Percentiles rank a stretch among this genome's conserved stretches.
Evolutionary conservation across 1,139 yeast genomes (phyloP).

Genomic region (Petasospora fabianii): DNA sequence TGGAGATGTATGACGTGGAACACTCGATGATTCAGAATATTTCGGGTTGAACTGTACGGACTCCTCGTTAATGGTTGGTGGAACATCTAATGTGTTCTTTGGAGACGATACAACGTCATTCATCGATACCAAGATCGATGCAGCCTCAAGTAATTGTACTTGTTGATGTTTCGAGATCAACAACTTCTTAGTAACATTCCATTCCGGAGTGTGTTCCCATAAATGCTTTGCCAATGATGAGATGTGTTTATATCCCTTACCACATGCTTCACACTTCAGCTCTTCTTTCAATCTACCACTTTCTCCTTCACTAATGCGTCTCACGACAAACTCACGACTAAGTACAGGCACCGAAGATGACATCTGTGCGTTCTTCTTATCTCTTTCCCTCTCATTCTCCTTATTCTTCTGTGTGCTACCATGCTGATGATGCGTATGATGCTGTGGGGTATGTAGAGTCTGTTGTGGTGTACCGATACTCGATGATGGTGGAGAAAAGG

Average conservation of each 20-base stretch:
- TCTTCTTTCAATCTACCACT: slow-evolving; percentile 80
- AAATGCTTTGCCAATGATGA: slow-evolving; percentile 72
- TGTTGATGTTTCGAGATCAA: slow-evolving; percentile 88
- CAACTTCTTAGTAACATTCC: slow-evolving; percentile 80
- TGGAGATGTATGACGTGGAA: slow-evolving; percentile 10
- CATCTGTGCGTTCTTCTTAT: slow-evolving; percentile 13
- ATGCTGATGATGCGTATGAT: slow-evolving; percentile 5
- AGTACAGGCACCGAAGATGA: slow-evolving; percentile 44
- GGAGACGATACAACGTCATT: slow-evolving; percentile 40
- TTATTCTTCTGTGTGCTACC: slow-evolving; percentile 1
- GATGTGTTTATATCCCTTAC: slow-evolving; percentile 84
- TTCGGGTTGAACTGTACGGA: slow-evolving; percentile 7
- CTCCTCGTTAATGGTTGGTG: slow-evolving; percentile 7
- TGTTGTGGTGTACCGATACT: neutral
- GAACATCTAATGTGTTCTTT: slow-evolving; percentile 4
- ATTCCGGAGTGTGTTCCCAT: slow-evolving; percentile 91
- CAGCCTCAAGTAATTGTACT: slow-evolving; percentile 84
- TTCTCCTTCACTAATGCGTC: slow-evolving; percentile 83
- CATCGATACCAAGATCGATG: slow-evolving; percentile 80
- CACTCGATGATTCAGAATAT: slow-evolving; percentile 6
- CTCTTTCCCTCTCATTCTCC: too few species aligned
- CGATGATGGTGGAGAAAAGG: slow-evolving; percentile 14
- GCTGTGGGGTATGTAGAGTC: slow-evolving; percentile 1
- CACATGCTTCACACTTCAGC: slow-evolving; percentile 84
- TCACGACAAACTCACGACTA: slow-evolving; percentile 71